A percentile compares a stretch with the other conserved stretches of the same genome.
Evolutionary conservation across 2,329 filamentous ascomycete species (phyloP).

Genomic region (Conoideocrella luteorostrata): DNA sequence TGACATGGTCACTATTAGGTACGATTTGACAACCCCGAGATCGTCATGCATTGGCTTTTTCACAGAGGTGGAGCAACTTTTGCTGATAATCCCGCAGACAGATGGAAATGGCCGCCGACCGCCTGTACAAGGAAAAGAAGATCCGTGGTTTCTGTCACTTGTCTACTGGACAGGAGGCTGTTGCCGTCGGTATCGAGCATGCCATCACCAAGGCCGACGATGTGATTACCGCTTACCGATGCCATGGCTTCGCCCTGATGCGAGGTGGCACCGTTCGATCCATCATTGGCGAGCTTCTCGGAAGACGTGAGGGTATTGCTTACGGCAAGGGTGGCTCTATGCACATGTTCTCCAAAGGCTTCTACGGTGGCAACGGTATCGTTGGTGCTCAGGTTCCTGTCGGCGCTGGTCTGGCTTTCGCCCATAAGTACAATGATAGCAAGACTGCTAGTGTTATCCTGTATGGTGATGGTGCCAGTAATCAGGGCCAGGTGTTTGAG

Average conservation of each 20-base stretch:
- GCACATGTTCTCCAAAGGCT: conserved; percentile 99
- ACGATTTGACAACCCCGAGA: conserved; percentile 30
- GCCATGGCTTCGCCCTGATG: conserved; percentile 98
- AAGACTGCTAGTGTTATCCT: conserved; percentile 83
- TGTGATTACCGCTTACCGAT: conserved; percentile 96
- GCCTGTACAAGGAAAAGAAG: conserved; percentile 99
- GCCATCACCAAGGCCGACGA: conserved; percentile 88
- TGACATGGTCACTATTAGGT: conserved; percentile 94
- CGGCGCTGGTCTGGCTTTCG: conserved; percentile 92
- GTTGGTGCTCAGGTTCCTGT: conserved; percentile 98
- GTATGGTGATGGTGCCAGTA: conserved; percentile 97
- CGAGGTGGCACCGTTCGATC: conserved; percentile 83
- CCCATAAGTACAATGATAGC: conserved; percentile 86
- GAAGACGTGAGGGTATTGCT: conserved; percentile 90
- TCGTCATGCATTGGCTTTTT: neutral
- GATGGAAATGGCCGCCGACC: conserved; percentile 99
- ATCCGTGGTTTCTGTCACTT: conserved; percentile 99
- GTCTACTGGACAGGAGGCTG: conserved; percentile 95
- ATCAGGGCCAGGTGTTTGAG: conserved; percentile 99
- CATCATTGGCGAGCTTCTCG: conserved; percentile 93
- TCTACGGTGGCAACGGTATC: conserved; percentile 98
- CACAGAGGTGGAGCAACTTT: neutral
- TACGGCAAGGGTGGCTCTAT: conserved; percentile 99
- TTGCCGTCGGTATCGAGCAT: conserved; percentile 94
- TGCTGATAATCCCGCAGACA: conserved; percentile 55